Conservation (phyloP, 805 yeast genomes). For the Saccharomycopsis olivae region DNA sequence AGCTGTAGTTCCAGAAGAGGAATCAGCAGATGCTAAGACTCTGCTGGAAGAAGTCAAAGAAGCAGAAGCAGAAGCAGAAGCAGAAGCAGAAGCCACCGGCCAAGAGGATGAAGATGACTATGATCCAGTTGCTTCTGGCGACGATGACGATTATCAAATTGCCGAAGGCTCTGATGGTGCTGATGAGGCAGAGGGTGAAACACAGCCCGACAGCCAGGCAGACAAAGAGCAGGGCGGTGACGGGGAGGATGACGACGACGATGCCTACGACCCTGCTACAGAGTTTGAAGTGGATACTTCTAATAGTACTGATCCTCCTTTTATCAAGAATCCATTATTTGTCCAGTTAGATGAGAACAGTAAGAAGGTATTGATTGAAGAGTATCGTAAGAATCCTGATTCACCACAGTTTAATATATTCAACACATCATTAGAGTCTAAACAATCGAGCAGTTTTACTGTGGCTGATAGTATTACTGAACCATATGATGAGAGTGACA, state of each 20-base stretch:
- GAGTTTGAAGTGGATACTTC: too few relatives aligned
- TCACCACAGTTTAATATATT: slow-evolving; percentile 20
- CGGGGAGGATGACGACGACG: too few relatives aligned
- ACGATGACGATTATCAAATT: slow-evolving; percentile 8
- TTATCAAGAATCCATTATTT: slow-evolving; percentile 28
- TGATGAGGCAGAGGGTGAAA: slow-evolving; percentile 2
- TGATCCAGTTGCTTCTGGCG: neutral
- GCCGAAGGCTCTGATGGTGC: slow-evolving; percentile 6
- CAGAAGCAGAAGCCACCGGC: neutral
- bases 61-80: slow-evolving; percentile 3
- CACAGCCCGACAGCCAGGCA: slow-evolving; percentile 7
- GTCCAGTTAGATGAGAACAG: slow-evolving; percentile 25
- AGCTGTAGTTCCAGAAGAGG: too few relatives aligned
- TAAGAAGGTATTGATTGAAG: slow-evolving; percentile 26
- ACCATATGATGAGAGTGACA: neutral
- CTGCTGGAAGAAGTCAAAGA: neutral
- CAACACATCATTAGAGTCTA: neutral
- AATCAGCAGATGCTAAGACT: neutral
- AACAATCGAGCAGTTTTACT: neutral
- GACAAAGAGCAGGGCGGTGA: too few relatives aligned
- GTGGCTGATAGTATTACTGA: too few relatives aligned
- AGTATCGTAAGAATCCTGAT: slow-evolving; percentile 25
- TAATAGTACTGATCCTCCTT: too few relatives aligned
- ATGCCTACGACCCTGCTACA: too few relatives aligned
- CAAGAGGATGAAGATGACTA: slow-evolving; percentile 4